These are phyloP conservation scores for Colletotrichum aenigma DNA, from an alignment of 2,329 filamentous ascomycete species.

Conservation along the genomic window DNA sequence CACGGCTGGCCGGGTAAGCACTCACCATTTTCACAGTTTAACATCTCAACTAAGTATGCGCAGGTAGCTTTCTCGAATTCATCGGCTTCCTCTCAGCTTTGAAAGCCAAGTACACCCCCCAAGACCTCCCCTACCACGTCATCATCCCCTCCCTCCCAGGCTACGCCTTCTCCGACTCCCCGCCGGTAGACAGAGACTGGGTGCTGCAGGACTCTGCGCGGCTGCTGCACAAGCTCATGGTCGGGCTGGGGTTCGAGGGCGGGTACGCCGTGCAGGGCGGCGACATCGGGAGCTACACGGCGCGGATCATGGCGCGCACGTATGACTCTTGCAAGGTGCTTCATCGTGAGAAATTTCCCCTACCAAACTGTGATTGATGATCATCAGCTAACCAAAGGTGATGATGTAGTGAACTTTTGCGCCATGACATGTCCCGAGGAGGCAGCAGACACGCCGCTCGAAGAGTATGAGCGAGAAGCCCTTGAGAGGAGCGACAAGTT, in stretches of 20 bases:
- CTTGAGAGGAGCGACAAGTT: background rate
- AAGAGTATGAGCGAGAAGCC: background rate
- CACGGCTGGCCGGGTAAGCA: background rate
- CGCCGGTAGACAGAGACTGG: background rate
- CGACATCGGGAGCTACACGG: background rate
- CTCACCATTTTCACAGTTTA: background rate
- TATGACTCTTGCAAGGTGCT: background rate
- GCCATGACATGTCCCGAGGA: background rate
- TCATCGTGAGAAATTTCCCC: background rate
- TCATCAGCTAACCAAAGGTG: background rate
- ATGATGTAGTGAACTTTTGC: background rate
- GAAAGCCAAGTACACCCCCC: background rate
- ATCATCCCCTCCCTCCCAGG: background rate
- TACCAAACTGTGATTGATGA: background rate
- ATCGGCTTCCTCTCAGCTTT: background rate
- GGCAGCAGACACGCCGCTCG: background rate
- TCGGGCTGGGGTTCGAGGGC: background rate
- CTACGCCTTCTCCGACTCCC: background rate
- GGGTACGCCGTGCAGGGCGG: background rate
- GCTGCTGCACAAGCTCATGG: background rate
- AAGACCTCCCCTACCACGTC: background rate
- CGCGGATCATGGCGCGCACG: background rate
- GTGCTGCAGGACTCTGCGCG: background rate
- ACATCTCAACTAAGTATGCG: background rate
- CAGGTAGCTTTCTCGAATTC: background rate